Conservation (phyloP, 1,284 basidiomycete genomes). For the Cerrena zonata region DNA sequence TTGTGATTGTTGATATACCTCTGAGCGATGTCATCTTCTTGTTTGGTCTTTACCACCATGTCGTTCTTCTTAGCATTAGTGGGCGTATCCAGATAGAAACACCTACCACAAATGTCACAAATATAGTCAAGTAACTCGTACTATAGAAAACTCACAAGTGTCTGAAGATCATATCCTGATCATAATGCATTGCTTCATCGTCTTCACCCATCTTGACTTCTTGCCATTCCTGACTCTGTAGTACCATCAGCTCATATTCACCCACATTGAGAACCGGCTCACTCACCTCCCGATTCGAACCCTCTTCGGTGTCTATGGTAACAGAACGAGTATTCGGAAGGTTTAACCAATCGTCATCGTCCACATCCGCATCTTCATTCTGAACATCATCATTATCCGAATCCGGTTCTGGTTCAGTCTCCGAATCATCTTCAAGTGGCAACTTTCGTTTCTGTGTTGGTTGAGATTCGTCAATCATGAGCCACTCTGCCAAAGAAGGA, state of each 20-base stretch:
- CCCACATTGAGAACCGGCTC: not conserved
- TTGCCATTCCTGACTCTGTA: constrained; percentile 3
- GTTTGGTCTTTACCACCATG: constrained; percentile 52
- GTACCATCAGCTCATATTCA: not conserved
- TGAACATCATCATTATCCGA: constrained; percentile 59
- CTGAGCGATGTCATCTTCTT: constrained; percentile 44
- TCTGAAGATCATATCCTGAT: constrained; percentile 68
- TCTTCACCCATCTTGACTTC: constrained; percentile 61
- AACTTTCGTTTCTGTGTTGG: constrained; percentile 6
- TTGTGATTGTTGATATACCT: constrained; percentile 36
- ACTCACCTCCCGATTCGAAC: constrained; percentile 4
- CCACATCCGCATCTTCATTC: constrained; percentile 27
- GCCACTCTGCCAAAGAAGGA: constrained; percentile 58
- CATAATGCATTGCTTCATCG: constrained; percentile 65
- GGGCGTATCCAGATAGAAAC: constrained; percentile 83
- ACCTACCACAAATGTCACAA: constrained; percentile 40
- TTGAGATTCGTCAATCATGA: constrained; percentile 38
- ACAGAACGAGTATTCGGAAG: not conserved
- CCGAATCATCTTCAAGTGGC: constrained; percentile 36
- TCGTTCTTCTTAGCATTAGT: constrained; percentile 63
- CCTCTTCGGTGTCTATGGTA: constrained; percentile 1
- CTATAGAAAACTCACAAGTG: constrained; percentile 55
- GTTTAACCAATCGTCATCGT: constrained; percentile 31
- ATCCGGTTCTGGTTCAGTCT: constrained; percentile 56
- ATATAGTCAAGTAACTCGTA: no score